Percentiles rank a stretch among this genome's conserved stretches.
Evolutionary conservation across 1,284 basidiomycete genomes (phyloP).

Genomic region (Microstroma glucosiphilum): DNA sequence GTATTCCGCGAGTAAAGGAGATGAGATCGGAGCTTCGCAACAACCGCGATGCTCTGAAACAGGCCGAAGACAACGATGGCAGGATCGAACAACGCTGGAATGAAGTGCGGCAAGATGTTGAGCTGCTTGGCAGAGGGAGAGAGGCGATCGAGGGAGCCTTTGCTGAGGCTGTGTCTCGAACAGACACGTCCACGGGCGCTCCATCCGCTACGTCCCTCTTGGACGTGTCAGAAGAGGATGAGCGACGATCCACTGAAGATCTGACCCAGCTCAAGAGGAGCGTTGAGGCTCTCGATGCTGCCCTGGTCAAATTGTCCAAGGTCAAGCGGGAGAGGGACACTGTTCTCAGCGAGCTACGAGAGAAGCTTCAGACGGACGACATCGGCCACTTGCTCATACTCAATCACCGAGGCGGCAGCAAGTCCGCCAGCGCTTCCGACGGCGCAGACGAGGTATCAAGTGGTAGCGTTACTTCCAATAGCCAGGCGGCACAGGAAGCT

Average conservation of each 20-base stretch:
- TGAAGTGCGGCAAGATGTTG: slow-evolving; percentile 64
- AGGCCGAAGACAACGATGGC: slow-evolving; percentile 70
- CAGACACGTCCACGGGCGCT: not conserved
- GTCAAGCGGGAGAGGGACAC: slow-evolving; percentile 65
- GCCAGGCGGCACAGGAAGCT: slow-evolving; percentile 79
- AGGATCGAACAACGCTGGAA: slow-evolving; percentile 74
- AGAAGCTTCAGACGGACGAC: slow-evolving; percentile 92
- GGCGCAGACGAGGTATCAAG: slow-evolving; percentile 80
- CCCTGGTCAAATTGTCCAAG: slow-evolving; percentile 32
- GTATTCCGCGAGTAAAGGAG: slow-evolving; percentile 57
- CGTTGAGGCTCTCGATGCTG: slow-evolving; percentile 30
- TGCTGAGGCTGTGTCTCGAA: slow-evolving; percentile 52
- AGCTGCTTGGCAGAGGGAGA: slow-evolving; percentile 58
- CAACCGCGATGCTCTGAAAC: slow-evolving; percentile 67
- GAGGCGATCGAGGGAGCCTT: slow-evolving; percentile 68
- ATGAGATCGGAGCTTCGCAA: slow-evolving; percentile 74
- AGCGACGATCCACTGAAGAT: slow-evolving; percentile 21
- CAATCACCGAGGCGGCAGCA: not conserved
- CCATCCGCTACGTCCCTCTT: slow-evolving; percentile 11
- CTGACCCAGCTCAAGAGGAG: slow-evolving; percentile 22
- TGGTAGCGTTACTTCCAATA: slow-evolving; percentile 84
- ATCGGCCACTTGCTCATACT: slow-evolving; percentile 89
- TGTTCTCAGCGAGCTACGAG: slow-evolving; percentile 85
- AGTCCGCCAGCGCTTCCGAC: slow-evolving; percentile 78
- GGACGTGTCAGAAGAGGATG: slow-evolving; percentile 30